These are phyloP conservation scores for Penicillium paradoxum DNA, from an alignment of 495 filamentous ascomycete species.

Conservation along the genomic window DNA sequence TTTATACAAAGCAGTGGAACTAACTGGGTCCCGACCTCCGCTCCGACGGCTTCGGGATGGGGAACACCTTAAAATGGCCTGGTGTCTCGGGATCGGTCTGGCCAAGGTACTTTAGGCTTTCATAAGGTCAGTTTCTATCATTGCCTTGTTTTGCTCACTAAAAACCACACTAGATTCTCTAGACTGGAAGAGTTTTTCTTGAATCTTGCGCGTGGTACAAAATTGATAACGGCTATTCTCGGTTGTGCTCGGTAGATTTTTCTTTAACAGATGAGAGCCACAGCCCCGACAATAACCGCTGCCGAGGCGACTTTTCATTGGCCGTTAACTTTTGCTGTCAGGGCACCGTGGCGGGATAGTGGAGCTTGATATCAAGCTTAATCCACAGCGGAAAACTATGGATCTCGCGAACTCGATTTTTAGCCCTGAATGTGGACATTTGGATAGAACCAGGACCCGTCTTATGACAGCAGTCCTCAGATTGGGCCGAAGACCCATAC, in stretches of 20 bases:
- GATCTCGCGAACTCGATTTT: constrained; percentile 1
- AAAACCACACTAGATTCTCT: neutral
- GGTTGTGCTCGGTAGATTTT: constrained; percentile 3
- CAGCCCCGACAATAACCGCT: constrained; percentile 6
- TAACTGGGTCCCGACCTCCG: neutral
- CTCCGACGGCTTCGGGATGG: constrained; percentile 1
- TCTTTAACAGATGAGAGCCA: neutral
- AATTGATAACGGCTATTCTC: constrained; percentile 9
- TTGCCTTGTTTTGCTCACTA: neutral
- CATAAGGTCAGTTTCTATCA: neutral
- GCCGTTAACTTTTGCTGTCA: neutral
- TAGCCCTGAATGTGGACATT: neutral
- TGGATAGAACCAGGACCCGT: constrained; percentile 5
- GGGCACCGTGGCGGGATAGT: neutral
- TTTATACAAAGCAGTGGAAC: neutral
- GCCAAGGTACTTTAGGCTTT: neutral
- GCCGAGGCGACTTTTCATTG: neutral
- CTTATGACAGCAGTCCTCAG: neutral
- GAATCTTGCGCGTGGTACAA: neutral
- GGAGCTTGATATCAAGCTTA: neutral
- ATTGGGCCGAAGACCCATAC: neutral
- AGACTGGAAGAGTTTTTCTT: neutral
- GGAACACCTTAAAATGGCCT: neutral
- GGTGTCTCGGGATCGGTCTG: neutral
- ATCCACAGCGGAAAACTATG: constrained; percentile 18